These are phyloP conservation scores for Globisporangium splendens DNA, from an alignment of 352 stramenopile genomes.

Conservation along the genomic window DNA sequence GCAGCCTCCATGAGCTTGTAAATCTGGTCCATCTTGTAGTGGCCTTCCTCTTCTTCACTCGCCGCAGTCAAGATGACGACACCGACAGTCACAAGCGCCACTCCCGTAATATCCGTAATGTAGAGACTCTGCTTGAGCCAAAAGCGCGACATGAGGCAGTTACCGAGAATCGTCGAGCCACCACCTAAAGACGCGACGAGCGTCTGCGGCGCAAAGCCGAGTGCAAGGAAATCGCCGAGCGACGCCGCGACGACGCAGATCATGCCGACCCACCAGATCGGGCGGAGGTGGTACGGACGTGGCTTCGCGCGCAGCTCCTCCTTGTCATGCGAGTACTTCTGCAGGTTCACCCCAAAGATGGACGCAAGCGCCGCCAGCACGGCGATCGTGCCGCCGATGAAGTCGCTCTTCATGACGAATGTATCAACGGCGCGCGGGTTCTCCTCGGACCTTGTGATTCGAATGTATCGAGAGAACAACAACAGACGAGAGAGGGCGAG, in stretches of 20 bases:
- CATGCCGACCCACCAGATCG: conserved; percentile 89
- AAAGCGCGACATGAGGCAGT: conserved; percentile 83
- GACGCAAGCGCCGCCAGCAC: conserved; percentile 73
- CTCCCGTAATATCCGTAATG: conserved; percentile 77
- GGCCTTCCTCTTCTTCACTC: conserved; percentile 60
- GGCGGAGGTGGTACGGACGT: conserved; percentile 77
- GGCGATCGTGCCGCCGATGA: conserved; percentile 76
- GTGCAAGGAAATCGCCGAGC: conserved; percentile 81
- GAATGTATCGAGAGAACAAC: conserved; percentile 1
- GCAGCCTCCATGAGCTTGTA: conserved; percentile 76
- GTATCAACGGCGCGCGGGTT: not conserved
- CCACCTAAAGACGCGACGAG: conserved; percentile 79
- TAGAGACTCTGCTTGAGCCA: conserved; percentile 87
- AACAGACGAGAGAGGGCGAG: conserved; percentile 1
- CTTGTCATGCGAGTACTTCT: conserved; percentile 90
- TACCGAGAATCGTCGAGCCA: conserved; percentile 80
- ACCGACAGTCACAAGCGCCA: conserved; percentile 69
- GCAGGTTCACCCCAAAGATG: conserved; percentile 90
- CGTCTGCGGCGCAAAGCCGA: conserved; percentile 86
- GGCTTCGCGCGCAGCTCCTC: conserved; percentile 67
- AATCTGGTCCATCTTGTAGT: conserved; percentile 87
- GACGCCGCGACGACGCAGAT: conserved; percentile 77
- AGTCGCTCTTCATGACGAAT: conserved; percentile 55
- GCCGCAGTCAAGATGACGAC: conserved; percentile 78
- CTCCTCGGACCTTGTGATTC: not conserved